phyloP scores from a whole-genome alignment of 129 eudicot genomes.

The Arctium lappa region DNA sequence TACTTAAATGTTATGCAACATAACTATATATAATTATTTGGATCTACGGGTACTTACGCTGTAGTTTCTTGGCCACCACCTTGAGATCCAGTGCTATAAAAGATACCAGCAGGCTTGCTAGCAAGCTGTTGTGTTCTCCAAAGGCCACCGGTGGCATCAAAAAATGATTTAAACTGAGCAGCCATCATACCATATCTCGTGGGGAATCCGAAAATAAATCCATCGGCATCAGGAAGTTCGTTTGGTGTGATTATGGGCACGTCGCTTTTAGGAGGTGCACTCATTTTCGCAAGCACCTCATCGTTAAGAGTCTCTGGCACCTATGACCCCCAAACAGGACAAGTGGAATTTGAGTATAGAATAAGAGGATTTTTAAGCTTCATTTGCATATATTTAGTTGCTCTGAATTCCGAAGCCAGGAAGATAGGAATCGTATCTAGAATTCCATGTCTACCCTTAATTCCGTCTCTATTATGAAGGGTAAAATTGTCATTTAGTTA shows the following conservation, averaged over 20 bases:
- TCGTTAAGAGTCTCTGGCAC: constrained; percentile 71
- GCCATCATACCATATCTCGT: constrained; percentile 91
- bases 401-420: not conserved
- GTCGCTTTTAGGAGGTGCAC: constrained; percentile 85
- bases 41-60: constrained; percentile 40
- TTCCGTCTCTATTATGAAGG: not conserved
- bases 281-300: constrained; percentile 75
- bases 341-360: not conserved
- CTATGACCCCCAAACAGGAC: constrained; percentile 32
- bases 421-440: not conserved
- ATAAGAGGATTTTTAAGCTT: not conserved
- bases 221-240: constrained; percentile 87
- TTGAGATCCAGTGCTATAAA: constrained; percentile 90
- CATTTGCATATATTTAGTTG: not conserved
- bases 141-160: constrained; percentile 81
- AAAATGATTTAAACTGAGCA: constrained; percentile 82
- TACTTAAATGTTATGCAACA: too few relatives aligned
- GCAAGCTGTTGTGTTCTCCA: constrained; percentile 95
- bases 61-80: constrained; percentile 95
- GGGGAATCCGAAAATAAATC: constrained; percentile 84
- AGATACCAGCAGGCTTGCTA: constrained; percentile 90
- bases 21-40: not conserved
- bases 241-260: constrained; percentile 61
- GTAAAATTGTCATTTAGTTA: not conserved
- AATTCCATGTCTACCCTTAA: not conserved